Conservation (phyloP, 1,139 yeast genomes). For the Debaryomyces fabryi region DNA sequence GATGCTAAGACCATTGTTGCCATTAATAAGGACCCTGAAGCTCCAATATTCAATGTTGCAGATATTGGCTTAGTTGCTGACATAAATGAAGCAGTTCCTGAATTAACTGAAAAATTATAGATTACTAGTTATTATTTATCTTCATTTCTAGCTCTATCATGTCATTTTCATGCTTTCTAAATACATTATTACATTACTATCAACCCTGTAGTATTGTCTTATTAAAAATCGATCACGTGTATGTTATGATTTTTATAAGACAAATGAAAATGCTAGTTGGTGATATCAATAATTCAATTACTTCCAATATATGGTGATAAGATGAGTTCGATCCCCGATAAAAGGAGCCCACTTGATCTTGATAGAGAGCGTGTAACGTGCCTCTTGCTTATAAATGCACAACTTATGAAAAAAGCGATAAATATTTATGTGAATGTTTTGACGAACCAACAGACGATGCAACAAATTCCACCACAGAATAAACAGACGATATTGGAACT, state of each 20-base stretch:
- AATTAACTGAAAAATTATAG: constrained; percentile 72
- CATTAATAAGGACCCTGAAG: constrained; percentile 90
- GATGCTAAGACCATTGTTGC: constrained; percentile 94
- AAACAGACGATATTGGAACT: constrained; percentile 45
- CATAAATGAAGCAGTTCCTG: constrained; percentile 81
- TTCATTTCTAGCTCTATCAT: neutral
- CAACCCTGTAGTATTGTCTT: neutral
- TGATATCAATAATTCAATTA: neutral
- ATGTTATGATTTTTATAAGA: neutral
- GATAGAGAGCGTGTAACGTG: constrained; percentile 55
- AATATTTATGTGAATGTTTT: constrained; percentile 39
- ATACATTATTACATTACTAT: neutral
- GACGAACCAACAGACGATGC: constrained; percentile 38
- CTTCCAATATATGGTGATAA: neutral
- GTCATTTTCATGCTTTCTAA: neutral
- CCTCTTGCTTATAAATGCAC: constrained; percentile 53
- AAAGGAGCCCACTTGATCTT: constrained; percentile 13
- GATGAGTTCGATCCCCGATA: constrained; percentile 8
- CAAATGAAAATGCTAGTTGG: neutral
- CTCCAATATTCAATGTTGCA: constrained; percentile 90
- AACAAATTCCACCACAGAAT: constrained; percentile 39
- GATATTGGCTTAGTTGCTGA: constrained; percentile 92
- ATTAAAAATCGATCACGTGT: neutral
- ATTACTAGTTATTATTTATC: neutral
- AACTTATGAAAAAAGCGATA: constrained; percentile 52